Conservation (phyloP, 352 stramenopile genomes). For the Globisporangium cederbergense region DNA sequence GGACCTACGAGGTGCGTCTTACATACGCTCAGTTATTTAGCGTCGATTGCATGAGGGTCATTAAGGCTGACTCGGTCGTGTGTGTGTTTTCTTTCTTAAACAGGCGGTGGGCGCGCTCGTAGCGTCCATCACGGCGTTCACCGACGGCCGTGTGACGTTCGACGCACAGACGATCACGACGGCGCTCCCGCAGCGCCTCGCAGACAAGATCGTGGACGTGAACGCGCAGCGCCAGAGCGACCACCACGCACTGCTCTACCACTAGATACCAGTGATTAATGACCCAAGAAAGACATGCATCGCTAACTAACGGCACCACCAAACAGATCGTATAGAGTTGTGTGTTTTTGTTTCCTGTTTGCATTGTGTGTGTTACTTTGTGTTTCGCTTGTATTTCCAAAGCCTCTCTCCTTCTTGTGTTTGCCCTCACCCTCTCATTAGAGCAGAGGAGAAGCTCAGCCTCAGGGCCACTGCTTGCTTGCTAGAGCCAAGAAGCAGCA, state of each 20-base stretch:
- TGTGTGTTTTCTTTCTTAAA: neutral
- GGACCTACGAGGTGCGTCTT: constrained; percentile 35
- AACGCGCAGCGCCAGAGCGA: constrained; percentile 22
- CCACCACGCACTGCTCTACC: constrained; percentile 42
- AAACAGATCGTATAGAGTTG: neutral
- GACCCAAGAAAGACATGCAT: too few relatives aligned
- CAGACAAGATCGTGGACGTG: constrained; percentile 24
- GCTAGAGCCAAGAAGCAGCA: neutral
- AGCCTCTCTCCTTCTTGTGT: neutral
- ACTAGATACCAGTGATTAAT: constrained; percentile 20
- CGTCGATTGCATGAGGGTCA: too few relatives aligned
- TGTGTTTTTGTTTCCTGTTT: constrained; percentile 10
- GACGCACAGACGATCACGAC: constrained; percentile 32
- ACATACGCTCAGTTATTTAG: too few relatives aligned
- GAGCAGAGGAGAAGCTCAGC: neutral
- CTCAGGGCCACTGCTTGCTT: neutral
- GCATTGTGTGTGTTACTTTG: neutral
- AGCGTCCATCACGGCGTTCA: constrained; percentile 33
- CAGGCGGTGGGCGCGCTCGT: constrained; percentile 39
- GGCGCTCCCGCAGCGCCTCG: constrained; percentile 26
- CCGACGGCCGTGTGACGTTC: constrained; percentile 27
- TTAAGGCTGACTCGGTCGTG: neutral
- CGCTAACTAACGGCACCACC: too few relatives aligned
- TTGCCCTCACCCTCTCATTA: neutral
- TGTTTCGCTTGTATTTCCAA: neutral